phyloP scores from a whole-genome alignment of 2,329 filamentous ascomycete species.

The Trichothecium roseum region DNA sequence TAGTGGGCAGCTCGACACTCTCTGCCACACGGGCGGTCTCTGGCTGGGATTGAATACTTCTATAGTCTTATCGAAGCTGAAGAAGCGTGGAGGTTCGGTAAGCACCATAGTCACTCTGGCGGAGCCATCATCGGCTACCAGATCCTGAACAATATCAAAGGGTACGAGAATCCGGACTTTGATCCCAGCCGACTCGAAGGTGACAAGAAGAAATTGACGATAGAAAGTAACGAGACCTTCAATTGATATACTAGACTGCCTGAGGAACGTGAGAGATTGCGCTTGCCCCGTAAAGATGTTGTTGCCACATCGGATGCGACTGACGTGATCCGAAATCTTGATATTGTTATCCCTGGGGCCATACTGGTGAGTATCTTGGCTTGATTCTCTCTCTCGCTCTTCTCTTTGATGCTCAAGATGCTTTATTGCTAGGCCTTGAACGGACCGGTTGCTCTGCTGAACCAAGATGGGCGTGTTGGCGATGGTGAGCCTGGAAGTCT shows the following conservation, averaged over 20 bases:
- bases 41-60: not conserved
- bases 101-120: conserved; percentile 34
- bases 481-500: conserved; percentile 19
- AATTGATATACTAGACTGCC: conserved; percentile 26
- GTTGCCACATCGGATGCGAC: conserved; percentile 33
- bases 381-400: conserved; percentile 10
- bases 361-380: conserved; percentile 10
- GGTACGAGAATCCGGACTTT: conserved; percentile 33
- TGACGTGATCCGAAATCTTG: conserved; percentile 8
- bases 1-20: conserved; percentile 16
- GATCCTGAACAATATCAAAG: conserved; percentile 35
- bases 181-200: conserved; percentile 27
- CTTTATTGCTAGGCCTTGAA: conserved; percentile 12
- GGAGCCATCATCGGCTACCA: conserved; percentile 15
- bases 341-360: not conserved
- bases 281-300: conserved; percentile 25
- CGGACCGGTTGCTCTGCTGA: conserved; percentile 21
- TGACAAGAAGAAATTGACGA: conserved; percentile 31
- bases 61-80: conserved; percentile 13
- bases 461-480: conserved; percentile 17
- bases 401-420: conserved; percentile 17
- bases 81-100: conserved; percentile 39
- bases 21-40: conserved; percentile 12
- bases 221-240: conserved; percentile 9
- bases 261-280: conserved; percentile 28